These are phyloP conservation scores for Adansonia rubrostipa DNA, from an alignment of 441 rosid species.

Conservation along the genomic window DNA sequence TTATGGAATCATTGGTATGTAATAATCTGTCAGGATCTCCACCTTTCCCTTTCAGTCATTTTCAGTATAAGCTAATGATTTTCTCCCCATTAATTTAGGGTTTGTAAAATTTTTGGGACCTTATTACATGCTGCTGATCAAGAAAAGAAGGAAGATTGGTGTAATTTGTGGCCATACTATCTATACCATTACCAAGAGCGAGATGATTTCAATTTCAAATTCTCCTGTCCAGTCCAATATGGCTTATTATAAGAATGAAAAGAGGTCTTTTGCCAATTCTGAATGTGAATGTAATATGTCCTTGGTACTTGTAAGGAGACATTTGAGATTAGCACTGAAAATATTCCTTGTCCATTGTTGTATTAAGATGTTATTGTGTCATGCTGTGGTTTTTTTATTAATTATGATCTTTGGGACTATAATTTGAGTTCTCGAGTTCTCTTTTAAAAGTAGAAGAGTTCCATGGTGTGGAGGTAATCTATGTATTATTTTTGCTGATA, in stretches of 20 bases:
- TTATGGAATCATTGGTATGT: conserved; percentile 75
- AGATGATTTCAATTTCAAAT: conserved; percentile 57
- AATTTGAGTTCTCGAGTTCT: conserved; percentile 41
- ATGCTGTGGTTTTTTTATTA: conserved; percentile 36
- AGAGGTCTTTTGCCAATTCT: conserved; percentile 80
- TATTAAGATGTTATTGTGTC: conserved; percentile 52
- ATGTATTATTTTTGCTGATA: conserved; percentile 40
- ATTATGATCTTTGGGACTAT: conserved; percentile 34
- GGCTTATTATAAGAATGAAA: conserved; percentile 68
- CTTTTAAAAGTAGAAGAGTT: conserved; percentile 48
- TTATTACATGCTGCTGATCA: conserved; percentile 69
- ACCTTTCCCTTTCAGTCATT: conserved; percentile 17
- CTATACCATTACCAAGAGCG: conserved; percentile 60
- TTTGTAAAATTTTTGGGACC: conserved; percentile 76
- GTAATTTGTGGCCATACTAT: conserved; percentile 30
- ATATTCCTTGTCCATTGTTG: conserved; percentile 30
- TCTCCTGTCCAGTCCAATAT: conserved; percentile 57
- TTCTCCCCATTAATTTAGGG: conserved; percentile 41
- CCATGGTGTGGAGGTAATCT: conserved; percentile 44
- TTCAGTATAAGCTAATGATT: conserved; percentile 10
- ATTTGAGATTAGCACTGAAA: too few relatives aligned
- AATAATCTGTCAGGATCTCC: not conserved
- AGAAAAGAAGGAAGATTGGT: conserved; percentile 70
- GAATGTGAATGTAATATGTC: conserved; percentile 67
- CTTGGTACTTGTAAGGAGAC: conserved; percentile 50